These are phyloP conservation scores for Euphrasia arctica DNA, from an alignment of 305 asterid genomes.

Conservation along the genomic window DNA sequence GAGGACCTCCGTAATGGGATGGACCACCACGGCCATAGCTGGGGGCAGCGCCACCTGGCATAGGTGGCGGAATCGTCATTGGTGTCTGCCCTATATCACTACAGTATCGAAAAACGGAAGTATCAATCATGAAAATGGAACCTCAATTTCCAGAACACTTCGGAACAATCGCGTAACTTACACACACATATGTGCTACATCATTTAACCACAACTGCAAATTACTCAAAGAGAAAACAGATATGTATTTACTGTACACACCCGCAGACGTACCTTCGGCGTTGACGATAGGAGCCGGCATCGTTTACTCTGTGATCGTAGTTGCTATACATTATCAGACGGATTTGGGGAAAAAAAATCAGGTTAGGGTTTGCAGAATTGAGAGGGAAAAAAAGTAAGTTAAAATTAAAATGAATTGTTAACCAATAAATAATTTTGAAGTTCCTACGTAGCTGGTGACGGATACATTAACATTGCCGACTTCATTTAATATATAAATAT, in stretches of 20 bases:
- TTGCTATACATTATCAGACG: constrained; percentile 43
- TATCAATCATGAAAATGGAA: background rate
- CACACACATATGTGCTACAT: too few relatives aligned
- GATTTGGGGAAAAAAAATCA: constrained; percentile 22
- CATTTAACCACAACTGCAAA: background rate
- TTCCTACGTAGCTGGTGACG: too few relatives aligned
- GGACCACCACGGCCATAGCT: constrained; percentile 63
- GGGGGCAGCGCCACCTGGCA: constrained; percentile 46
- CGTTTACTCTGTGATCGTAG: constrained; percentile 66
- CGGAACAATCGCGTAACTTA: too few relatives aligned
- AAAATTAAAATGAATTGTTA: background rate
- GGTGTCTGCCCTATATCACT: constrained; percentile 76
- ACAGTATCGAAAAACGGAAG: constrained; percentile 22
- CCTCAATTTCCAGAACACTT: too few relatives aligned
- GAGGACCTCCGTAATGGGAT: constrained; percentile 44
- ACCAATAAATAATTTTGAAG: too few relatives aligned
- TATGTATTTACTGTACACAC: background rate
- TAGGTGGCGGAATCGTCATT: constrained; percentile 42
- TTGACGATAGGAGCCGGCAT: constrained; percentile 71
- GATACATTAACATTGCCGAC: too few relatives aligned
- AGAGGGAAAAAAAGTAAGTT: constrained; percentile 9
- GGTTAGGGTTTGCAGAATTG: constrained; percentile 38
- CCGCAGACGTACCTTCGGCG: constrained; percentile 64
- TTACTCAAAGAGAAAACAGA: constrained; percentile 1
- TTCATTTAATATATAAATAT: too few relatives aligned